A percentile compares a stretch with the other conserved stretches of the same genome.
phyloP scores from a whole-genome alignment of 1,284 basidiomycete genomes.

The Ceratobasidium sp. region DNA sequence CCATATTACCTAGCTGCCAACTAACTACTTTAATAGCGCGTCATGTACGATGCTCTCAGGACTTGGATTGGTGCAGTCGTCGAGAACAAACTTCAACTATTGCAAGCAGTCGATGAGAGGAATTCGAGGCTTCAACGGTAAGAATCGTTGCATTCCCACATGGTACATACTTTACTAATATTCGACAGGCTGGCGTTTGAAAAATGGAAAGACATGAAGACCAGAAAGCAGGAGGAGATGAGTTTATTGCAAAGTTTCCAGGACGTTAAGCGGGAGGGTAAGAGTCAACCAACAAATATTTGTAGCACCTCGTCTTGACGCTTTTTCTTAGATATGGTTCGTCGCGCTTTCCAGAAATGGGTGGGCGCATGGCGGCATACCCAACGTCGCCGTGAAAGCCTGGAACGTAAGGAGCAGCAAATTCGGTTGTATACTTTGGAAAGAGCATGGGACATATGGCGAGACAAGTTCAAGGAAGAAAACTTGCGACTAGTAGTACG shows the following conservation, averaged over 20 bases:
- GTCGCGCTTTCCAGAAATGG: constrained; percentile 75
- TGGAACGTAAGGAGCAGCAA: constrained; percentile 66
- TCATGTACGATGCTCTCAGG: constrained; percentile 57
- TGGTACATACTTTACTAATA: background rate
- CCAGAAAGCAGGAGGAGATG: constrained; percentile 69
- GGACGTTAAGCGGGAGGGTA: constrained; percentile 77
- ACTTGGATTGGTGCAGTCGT: constrained; percentile 76
- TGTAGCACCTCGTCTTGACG: no score
- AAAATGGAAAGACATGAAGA: constrained; percentile 70
- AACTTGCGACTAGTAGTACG: constrained; percentile 68
- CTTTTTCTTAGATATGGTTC: constrained; percentile 62
- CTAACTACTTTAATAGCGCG: constrained; percentile 55
- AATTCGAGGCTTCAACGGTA: constrained; percentile 60
- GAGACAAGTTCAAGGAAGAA: constrained; percentile 68
- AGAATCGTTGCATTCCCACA: no score
- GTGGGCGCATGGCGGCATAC: constrained; percentile 62
- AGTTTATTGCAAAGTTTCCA: constrained; percentile 82
- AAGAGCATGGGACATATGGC: constrained; percentile 76
- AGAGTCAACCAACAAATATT: background rate
- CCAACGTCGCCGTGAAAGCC: constrained; percentile 64
- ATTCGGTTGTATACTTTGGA: constrained; percentile 60
- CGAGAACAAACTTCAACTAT: constrained; percentile 71
- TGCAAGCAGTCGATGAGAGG: constrained; percentile 64
- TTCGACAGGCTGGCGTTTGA: constrained; percentile 60
- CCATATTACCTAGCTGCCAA: background rate